Evolutionary conservation across 2,329 filamentous ascomycete species (phyloP), one percentile per base, ranked within the genome.

Genomic region (Phialemonium atrogriseum): DNA sequence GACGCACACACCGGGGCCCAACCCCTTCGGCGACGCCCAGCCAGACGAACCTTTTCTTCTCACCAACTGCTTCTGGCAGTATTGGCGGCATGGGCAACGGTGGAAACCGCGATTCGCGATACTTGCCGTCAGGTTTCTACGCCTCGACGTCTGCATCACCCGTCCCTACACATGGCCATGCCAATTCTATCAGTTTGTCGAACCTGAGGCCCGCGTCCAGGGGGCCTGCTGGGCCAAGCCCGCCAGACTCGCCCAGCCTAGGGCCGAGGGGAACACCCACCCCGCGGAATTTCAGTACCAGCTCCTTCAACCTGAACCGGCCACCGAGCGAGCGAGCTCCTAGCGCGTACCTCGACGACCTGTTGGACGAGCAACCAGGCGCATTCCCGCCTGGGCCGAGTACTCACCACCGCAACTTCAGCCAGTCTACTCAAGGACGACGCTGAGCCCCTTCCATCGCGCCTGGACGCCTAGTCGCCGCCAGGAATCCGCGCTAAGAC

Each of bases 81-180:
- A 82, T 81, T 10, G 76, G 73, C 23, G 62, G 68, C 10, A 65
- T 67, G 35, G 65, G 68, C 30, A 59, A 62, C 38, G 59, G 67
- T 23, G 61, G 60, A 27, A 74, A 74, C 44, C 80, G 88, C 32
- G 76, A 73, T 37, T 94, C 85, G 2, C 67, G 68, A n/a, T 94
- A 89, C 52, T 68, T 95, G 13, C 89, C 89, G 11, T 81, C 89
- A 4, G 89, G 89, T 2, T 95, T 94, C 61, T 96, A 96, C 51
- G 80, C 86, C 19, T 69, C 67, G 19, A 68, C 68, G 9, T 64
- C 70, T 73, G 80, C 14, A 64, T 64, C 38, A 64, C 64, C 27
- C 59, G 66, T 25, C 56, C 54, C 52, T 34, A 64, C 56, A 10
- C 58, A 60, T 32, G 60, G 60, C 42, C 62, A 68, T 34, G 60